A percentile compares a stretch with the other conserved stretches of the same genome.
Evolutionary conservation across 169 alveolate species (phyloP).

Genomic region (Eimeria acervulina): DNA sequence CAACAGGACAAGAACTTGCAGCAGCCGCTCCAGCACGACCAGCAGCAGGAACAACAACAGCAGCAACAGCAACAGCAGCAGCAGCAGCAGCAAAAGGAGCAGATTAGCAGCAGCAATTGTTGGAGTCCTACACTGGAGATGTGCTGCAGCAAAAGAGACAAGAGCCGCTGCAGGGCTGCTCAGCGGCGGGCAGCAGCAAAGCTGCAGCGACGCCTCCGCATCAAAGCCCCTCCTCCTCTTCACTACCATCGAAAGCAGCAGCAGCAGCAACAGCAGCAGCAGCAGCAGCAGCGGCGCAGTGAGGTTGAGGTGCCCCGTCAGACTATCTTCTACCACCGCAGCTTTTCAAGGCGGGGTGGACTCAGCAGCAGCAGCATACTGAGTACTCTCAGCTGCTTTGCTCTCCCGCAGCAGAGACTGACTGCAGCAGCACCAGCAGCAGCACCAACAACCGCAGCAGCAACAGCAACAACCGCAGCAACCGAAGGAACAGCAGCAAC

Average conservation of each 20-base stretch:
- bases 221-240: not conserved
- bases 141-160: constrained; percentile 62
- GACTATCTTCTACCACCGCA: constrained; percentile 26
- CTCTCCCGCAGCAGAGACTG: not conserved
- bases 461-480: not conserved
- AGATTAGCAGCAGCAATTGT: not conserved
- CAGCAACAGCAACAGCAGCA: constrained; percentile 49
- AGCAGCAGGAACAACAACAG: not conserved
- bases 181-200: constrained; percentile 58
- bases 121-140: not conserved
- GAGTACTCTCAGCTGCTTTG: not conserved
- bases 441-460: constrained; percentile 18
- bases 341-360: constrained; percentile 19
- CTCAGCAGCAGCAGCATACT: constrained; percentile 32
- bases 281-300: constrained; percentile 37
- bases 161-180: constrained; percentile 41
- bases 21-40: not conserved
- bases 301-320: constrained; percentile 45
- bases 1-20: not conserved
- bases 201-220: not conserved
- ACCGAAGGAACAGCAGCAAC: not conserved
- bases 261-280: constrained; percentile 54
- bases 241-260: not conserved
- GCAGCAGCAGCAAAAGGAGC: not conserved
- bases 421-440: constrained; percentile 36